Evolutionary conservation across 495 filamentous ascomycete genomes (phyloP).

Genomic region (Cairneyella variabilis): DNA sequence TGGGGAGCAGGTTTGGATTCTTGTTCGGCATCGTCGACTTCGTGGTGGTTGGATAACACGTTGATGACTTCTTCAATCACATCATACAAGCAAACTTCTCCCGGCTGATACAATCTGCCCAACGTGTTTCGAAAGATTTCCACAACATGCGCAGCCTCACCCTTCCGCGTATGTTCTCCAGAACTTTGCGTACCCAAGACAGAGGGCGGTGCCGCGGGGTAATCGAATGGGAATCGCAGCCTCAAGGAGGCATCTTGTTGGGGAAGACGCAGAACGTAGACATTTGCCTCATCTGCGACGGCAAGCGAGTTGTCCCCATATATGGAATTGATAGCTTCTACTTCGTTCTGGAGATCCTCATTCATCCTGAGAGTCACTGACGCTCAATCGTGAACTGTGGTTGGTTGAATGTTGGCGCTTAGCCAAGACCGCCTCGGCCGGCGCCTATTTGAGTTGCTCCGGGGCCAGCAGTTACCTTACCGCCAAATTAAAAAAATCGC

Average conservation of each 20-base stretch:
- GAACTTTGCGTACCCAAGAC: slow-evolving; percentile 65
- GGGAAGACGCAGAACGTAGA: slow-evolving; percentile 51
- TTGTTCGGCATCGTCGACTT: neutral
- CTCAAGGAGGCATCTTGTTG: slow-evolving; percentile 50
- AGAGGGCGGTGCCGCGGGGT: slow-evolving; percentile 64
- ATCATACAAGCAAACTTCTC: slow-evolving; percentile 84
- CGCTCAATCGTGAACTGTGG: neutral
- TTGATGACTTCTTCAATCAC: slow-evolving; percentile 63
- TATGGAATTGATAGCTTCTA: slow-evolving; percentile 89
- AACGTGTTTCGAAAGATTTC: slow-evolving; percentile 64
- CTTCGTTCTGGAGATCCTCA: slow-evolving; percentile 77
- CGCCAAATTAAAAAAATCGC: no score
- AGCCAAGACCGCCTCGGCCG: no score
- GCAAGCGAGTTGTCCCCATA: slow-evolving; percentile 69
- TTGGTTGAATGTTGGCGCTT: neutral
- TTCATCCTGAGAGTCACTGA: slow-evolving; percentile 44
- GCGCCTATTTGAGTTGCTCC: no score
- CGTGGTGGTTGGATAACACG: neutral
- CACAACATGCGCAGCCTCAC: slow-evolving; percentile 64
- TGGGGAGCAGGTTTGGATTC: neutral
- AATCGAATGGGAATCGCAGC: slow-evolving; percentile 63
- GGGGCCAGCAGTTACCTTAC: no score
- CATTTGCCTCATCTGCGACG: slow-evolving; percentile 28
- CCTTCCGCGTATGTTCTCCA: slow-evolving; percentile 54
- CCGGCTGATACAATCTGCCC: slow-evolving; percentile 59